Percentiles rank a stretch among this genome's conserved stretches.
Evolutionary conservation across 108 stramenopile genomes (phyloP).

Genomic region (Nitzschia palea): DNA sequence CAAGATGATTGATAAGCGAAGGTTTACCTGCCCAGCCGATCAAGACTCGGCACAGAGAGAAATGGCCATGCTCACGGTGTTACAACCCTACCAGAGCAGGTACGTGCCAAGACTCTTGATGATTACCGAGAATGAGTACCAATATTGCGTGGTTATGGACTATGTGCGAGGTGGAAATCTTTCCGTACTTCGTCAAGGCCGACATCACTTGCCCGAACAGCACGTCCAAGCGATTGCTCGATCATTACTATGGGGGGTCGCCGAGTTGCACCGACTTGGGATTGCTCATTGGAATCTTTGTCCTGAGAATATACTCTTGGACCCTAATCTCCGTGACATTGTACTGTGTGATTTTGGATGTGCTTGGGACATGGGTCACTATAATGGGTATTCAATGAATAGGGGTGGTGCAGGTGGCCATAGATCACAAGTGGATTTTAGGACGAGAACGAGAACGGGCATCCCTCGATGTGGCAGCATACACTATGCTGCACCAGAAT

Average conservation of each 20-base stretch:
- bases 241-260: constrained; percentile 2
- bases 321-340: constrained; percentile 1
- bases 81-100: neutral
- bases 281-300: constrained; percentile 23
- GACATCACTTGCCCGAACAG: neutral
- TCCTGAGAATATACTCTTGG: constrained; percentile 23
- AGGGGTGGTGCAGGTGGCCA: neutral
- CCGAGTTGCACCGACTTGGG: constrained; percentile 6
- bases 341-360: constrained; percentile 29
- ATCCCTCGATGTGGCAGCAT: constrained; percentile 12
- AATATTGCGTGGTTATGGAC: constrained; percentile 22
- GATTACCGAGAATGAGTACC: constrained; percentile 1
- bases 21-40: constrained; percentile 10
- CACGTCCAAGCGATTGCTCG: constrained; percentile 9
- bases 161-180: constrained; percentile 20
- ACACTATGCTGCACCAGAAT: constrained; percentile 22
- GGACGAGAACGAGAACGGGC: neutral
- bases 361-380: neutral
- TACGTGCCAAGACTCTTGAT: neutral
- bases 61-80: constrained; percentile 4
- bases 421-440: neutral
- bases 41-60: constrained; percentile 6
- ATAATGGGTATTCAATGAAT: neutral
- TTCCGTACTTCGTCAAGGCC: neutral
- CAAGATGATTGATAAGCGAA: constrained; percentile 20